Evolutionary conservation across 2,329 filamentous ascomycete genomes (phyloP).

Genomic region (Spiromastix sp.): DNA sequence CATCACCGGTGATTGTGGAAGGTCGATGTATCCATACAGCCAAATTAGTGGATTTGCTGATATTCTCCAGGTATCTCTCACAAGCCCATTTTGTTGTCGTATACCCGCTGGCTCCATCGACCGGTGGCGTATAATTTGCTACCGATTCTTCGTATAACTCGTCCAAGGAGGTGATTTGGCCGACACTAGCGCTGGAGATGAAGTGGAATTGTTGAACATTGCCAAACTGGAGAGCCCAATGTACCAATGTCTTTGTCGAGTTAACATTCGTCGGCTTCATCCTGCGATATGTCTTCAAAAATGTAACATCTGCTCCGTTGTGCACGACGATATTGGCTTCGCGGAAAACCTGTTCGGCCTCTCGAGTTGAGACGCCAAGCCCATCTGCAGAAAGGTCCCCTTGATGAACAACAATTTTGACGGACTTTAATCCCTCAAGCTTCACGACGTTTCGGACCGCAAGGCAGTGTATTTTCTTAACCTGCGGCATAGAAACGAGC

Average conservation of each 20-base stretch:
- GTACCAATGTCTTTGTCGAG: slow-evolving; percentile 16
- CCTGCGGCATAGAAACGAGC: slow-evolving; percentile 21
- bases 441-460: slow-evolving; percentile 18
- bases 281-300: slow-evolving; percentile 18
- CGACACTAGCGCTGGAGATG: slow-evolving; percentile 20
- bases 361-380: slow-evolving; percentile 29
- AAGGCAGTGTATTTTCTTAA: slow-evolving; percentile 35
- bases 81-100: slow-evolving; percentile 30
- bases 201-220: slow-evolving; percentile 21
- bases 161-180: slow-evolving; percentile 20
- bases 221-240: slow-evolving; percentile 9
- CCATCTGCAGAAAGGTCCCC: slow-evolving; percentile 28
- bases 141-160: slow-evolving; percentile 14
- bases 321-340: slow-evolving; percentile 43
- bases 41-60: neutral
- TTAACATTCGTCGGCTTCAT: slow-evolving; percentile 18
- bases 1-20: slow-evolving; percentile 7
- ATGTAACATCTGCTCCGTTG: slow-evolving; percentile 33
- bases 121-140: slow-evolving; percentile 6
- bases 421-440: slow-evolving; percentile 2
- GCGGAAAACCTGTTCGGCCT: slow-evolving; percentile 19
- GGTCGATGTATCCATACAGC: slow-evolving; percentile 9
- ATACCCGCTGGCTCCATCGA: slow-evolving; percentile 26
- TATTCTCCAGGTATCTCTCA: slow-evolving; percentile 27
- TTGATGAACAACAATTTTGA: slow-evolving; percentile 23